Base-by-base conservation (phyloP, 208 protist genomes). In the Leishmania braziliensis region DNA sequence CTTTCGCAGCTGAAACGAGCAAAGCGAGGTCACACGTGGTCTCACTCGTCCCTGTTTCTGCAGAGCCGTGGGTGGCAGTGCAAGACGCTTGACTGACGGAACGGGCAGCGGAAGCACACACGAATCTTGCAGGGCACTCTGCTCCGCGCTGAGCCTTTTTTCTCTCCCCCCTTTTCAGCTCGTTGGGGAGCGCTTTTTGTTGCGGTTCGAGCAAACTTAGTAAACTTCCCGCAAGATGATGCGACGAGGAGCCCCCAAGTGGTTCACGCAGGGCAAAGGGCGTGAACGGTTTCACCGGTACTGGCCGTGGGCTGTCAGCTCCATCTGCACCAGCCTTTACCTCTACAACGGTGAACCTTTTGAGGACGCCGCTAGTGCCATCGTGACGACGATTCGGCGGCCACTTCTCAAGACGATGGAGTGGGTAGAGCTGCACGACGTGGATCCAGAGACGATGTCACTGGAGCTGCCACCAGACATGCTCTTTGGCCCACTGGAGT, bases 381-480 rank as follows among this genome's bases (percentile, higher is more conserved):
- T 96, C 20, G 89, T 93, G 16, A 95, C 91, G 6, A 92, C 89
- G 63, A 93, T 98, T 63, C 92, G 95, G 63, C 89, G 89, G 58
- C 93, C 95, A 36, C 78, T 98, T 73, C 86, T 98, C 5, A 86
- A 89, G 81, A 95, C 90, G 50, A 96, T 95, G 91, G 92, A 96
- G 88, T 97, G 93, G 93, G 91, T 98, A 80, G 95, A 98, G 85
- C 63, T 95, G 73, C 92, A 95, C 80, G 95, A 98, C 78, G 93
- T 97, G 71, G 93, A 96, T 77, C 95, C 93, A 5, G 93, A 98
- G 87, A 90, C 93, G 77, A 94, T 95, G 92, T 88, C 93, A 66
- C 85, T 98, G 3, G 93, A 98, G 86, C 91, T 98, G 62, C 95
- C 95, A 5, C 93, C 95, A 0, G 95, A 98, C 81, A 90, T 93